Evolutionary conservation across 169 alveolate genomes (phyloP).

Genomic region (Babesia bigemina): DNA sequence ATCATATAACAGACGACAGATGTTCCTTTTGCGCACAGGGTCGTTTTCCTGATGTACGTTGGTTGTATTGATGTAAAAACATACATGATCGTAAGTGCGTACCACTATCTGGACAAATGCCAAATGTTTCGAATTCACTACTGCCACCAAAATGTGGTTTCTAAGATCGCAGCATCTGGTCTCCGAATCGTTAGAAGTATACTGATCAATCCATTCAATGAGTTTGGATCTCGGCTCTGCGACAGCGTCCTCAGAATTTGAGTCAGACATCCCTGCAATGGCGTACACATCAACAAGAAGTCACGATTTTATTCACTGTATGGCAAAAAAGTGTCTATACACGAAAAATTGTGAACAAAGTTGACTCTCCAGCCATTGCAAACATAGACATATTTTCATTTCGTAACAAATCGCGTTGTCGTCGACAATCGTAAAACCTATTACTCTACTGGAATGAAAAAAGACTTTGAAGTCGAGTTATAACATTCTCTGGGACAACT

Average conservation of each 20-base stretch:
- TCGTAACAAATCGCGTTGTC: too few species aligned
- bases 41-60: constrained; percentile 46
- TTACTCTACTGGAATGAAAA: too few species aligned
- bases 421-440: too few species aligned
- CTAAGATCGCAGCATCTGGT: constrained; percentile 16
- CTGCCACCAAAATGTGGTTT: constrained; percentile 44
- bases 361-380: background rate
- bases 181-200: constrained; percentile 6
- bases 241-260: constrained; percentile 5
- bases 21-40: constrained; percentile 31
- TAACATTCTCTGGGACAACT: too few species aligned
- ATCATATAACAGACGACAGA: constrained; percentile 29
- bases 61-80: background rate
- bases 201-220: constrained; percentile 14
- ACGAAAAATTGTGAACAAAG: background rate
- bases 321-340: background rate
- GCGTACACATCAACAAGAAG: background rate
- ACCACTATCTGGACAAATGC: constrained; percentile 21
- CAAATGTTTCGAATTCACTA: constrained; percentile 1
- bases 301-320: background rate
- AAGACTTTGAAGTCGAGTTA: too few species aligned
- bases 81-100: constrained; percentile 35
- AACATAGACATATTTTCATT: background rate
- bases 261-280: constrained; percentile 5
- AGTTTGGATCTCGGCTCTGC: background rate